phyloP scores from a whole-genome alignment of 202 grass and related monocot species.

The Schoenoplectus triqueter region DNA sequence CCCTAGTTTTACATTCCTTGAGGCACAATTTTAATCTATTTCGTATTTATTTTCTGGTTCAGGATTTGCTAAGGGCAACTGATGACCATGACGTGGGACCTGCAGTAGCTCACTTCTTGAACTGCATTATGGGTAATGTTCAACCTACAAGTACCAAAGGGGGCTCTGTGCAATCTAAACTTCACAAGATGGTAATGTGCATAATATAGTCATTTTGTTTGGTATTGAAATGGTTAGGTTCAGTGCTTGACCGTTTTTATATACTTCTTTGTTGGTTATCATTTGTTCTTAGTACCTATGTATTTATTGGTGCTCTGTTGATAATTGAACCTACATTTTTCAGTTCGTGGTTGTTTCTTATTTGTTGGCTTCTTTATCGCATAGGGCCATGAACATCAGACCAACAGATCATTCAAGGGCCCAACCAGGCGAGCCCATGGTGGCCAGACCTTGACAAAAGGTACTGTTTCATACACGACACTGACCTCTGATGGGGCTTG shows the following conservation, averaged over 20 bases:
- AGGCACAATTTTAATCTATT: conserved; percentile 54
- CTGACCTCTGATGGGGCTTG: conserved; percentile 75
- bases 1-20: conserved; percentile 68
- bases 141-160: conserved; percentile 55
- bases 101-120: conserved; percentile 85
- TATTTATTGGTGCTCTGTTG: not conserved
- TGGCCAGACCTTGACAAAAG: conserved; percentile 53
- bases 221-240: not conserved
- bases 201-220: conserved; percentile 14
- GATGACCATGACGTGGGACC: conserved; percentile 83
- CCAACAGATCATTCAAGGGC: conserved; percentile 51
- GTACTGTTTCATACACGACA: conserved; percentile 49
- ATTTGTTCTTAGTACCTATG: not conserved
- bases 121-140: conserved; percentile 80
- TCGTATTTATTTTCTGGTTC: conserved; percentile 37
- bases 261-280: conserved; percentile 31
- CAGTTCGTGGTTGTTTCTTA: not conserved
- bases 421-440: conserved; percentile 49
- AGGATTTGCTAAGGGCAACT: conserved; percentile 85
- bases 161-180: conserved; percentile 52
- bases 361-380: conserved; percentile 29
- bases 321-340: not conserved
- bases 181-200: conserved; percentile 60
- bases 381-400: conserved; percentile 55
- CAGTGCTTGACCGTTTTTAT: not conserved